Conservation (phyloP, 2,329 filamentous ascomycete genomes). For the Thelonectria discophora region DNA sequence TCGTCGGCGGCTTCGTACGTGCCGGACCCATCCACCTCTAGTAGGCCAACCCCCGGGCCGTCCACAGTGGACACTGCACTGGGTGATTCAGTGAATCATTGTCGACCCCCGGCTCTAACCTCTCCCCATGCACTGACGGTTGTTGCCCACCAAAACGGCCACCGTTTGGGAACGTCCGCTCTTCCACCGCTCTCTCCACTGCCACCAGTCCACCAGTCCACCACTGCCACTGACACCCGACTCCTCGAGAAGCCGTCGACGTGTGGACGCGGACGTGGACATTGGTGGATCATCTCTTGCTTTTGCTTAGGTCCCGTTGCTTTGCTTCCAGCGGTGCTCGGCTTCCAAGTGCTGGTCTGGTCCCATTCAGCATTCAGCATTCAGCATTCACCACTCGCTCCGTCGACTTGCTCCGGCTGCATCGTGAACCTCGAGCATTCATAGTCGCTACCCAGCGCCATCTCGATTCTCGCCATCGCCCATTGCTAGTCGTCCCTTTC, state of each 20-base stretch:
- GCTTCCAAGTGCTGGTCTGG: conserved; percentile 14
- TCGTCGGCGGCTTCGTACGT: conserved; percentile 2
- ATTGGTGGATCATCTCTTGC: conserved; percentile 22
- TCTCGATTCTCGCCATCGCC: conserved; percentile 36
- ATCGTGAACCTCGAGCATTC: conserved; percentile 43
- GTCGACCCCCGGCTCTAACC: conserved; percentile 29
- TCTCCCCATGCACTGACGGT: conserved; percentile 18
- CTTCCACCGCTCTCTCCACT: conserved; percentile 19
- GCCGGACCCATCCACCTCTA: conserved; percentile 28
- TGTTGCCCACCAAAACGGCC: conserved; percentile 2
- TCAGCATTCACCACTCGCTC: too few relatives aligned
- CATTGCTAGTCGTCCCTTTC: conserved; percentile 31
- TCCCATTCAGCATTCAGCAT: conserved; percentile 27
- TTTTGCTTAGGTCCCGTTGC: conserved; percentile 1
- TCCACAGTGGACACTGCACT: conserved; percentile 35
- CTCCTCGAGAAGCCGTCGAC: conserved; percentile 14
- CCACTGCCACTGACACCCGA: conserved; percentile 25
- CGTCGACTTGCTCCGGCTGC: conserved; percentile 31
- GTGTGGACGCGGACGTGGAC: conserved; percentile 23
- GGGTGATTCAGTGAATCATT: conserved; percentile 32
- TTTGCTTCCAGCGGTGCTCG: conserved; percentile 11
- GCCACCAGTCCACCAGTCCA: too few relatives aligned
- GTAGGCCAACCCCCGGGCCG: conserved; percentile 33
- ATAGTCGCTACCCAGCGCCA: conserved; percentile 28
- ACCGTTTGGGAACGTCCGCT: background rate